Evolutionary conservation across 2,329 filamentous ascomycete genomes (phyloP), one percentile per base, ranked within the genome.

Genomic region (Neopestalotiopsis clavispora): DNA sequence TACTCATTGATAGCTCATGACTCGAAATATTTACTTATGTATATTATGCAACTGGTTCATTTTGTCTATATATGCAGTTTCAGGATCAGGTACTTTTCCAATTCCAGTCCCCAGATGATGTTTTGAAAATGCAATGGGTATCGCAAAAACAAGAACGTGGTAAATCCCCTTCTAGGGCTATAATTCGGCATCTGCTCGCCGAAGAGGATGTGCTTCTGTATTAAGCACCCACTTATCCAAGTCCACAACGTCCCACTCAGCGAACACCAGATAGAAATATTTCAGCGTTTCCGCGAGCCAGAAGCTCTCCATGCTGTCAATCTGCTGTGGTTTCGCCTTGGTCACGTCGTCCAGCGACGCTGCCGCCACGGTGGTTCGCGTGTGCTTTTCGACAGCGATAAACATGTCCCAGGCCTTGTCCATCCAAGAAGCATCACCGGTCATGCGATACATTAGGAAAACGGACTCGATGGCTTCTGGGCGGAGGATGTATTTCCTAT

Each of bases 391-490:
- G 42, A 94, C 84, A 9, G 87, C 85, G 67, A 86, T 77, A 76
- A 94, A 94, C 92, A 94, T 94, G 67, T 83, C 82, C 92, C 92
- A 94, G 1, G 91, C 92, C 76, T 89, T 89, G 69, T 91, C 86
- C 75, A 88, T 88, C 85, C 90, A 92, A 63, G 84, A 81, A 1
- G 83, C 73, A 71, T 93, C 88, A 32, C 91, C 92, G 0, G 92
- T 94, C 69, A 93, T 84, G 68, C 92, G 88, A 78, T 91, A 94
- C 84, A 95, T 88, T 76, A 94, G 87, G 78, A 94, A 95, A 4
- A 96, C 88, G 14, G 90, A 92, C 81, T 95, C 93, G 67, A 95
- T 94, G 2, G 92, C 92, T 80, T 95, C 93, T 23, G 92, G 92
- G 68, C 91, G 86, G 59, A 94, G 83, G 38, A 92, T 87, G 75